These are phyloP conservation scores for Daedalea quercina DNA, from an alignment of 768 basidiomycete species.

Conservation along the genomic window DNA sequence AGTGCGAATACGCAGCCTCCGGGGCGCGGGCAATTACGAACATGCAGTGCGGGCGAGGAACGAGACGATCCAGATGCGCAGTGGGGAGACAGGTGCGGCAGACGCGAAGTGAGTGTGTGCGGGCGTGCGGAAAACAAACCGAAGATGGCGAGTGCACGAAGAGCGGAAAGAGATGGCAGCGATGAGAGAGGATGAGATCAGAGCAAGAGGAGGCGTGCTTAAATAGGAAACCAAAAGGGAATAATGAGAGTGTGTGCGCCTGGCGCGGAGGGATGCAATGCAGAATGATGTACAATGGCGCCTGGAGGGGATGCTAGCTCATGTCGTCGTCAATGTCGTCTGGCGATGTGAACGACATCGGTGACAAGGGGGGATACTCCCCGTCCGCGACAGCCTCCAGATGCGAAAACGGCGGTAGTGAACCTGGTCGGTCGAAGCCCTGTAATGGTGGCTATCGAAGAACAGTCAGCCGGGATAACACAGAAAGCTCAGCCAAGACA, in stretches of 20 bases:
- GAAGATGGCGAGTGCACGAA: slow-evolving; percentile 2
- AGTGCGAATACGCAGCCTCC: slow-evolving; percentile 5
- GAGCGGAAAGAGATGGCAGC: not conserved
- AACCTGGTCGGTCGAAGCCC: slow-evolving; percentile 18
- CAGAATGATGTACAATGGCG: slow-evolving; percentile 4
- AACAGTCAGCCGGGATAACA: not conserved
- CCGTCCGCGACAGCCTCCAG: slow-evolving; percentile 80
- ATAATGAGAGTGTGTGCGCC: slow-evolving; percentile 15
- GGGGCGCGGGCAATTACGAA: slow-evolving; percentile 1
- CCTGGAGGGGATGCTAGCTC: slow-evolving; percentile 14
- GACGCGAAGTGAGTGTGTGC: not conserved
- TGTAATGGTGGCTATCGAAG: slow-evolving; percentile 15
- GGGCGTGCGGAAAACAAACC: not conserved
- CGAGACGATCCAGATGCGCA: slow-evolving; percentile 5
- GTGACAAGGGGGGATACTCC: slow-evolving; percentile 65
- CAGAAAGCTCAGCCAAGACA: slow-evolving; percentile 16
- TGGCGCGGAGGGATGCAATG: slow-evolving; percentile 7
- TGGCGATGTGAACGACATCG: slow-evolving; percentile 62
- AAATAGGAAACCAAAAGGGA: slow-evolving; percentile 18
- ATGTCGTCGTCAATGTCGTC: slow-evolving; percentile 32
- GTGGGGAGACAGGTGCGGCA: not conserved
- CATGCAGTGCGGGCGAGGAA: not conserved
- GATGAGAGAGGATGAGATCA: slow-evolving; percentile 8
- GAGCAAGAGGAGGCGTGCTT: slow-evolving; percentile 10
- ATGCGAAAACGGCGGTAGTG: slow-evolving; percentile 73